phyloP scores from a whole-genome alignment of 2,329 filamentous ascomycete genomes.

The Ophiognomonia clavigignenti-juglandacearum region DNA sequence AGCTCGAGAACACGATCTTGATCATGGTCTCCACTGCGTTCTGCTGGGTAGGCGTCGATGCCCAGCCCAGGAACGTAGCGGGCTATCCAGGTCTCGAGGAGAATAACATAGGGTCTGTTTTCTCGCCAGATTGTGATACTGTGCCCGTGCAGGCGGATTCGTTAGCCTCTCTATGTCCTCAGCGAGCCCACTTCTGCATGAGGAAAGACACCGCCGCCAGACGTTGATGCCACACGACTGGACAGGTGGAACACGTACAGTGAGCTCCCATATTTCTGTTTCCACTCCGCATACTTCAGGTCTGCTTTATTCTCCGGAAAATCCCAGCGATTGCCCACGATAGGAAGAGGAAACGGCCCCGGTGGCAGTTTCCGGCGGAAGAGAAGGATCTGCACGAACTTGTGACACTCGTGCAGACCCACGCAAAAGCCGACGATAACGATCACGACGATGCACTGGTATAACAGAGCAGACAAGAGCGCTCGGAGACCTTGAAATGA shows the following conservation, averaged over 20 bases:
- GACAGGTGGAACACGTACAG: neutral
- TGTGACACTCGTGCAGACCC: no score
- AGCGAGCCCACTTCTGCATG: neutral
- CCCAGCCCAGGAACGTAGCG: neutral
- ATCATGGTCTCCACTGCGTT: neutral
- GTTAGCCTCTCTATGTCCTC: neutral
- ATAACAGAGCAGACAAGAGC: no score
- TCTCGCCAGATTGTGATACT: constrained; percentile 8
- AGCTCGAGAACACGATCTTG: neutral
- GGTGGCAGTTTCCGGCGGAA: constrained; percentile 6
- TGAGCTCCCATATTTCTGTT: neutral
- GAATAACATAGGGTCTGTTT: neutral
- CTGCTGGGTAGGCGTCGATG: constrained; percentile 2
- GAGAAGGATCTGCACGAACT: constrained; percentile 2
- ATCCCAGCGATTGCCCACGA: constrained; percentile 4
- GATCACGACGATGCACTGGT: no score
- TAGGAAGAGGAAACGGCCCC: constrained; percentile 4
- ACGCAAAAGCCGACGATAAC: no score
- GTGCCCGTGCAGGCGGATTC: neutral
- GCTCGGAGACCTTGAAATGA: no score
- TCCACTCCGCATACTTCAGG: constrained; percentile 4
- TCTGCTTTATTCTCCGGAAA: neutral
- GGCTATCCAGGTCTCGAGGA: constrained; percentile 6
- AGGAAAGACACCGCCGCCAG: neutral
- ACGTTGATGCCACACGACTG: neutral